phyloP scores from a whole-genome alignment of 2,329 filamentous ascomycete genomes.

The Fusarium bactridioides region DNA sequence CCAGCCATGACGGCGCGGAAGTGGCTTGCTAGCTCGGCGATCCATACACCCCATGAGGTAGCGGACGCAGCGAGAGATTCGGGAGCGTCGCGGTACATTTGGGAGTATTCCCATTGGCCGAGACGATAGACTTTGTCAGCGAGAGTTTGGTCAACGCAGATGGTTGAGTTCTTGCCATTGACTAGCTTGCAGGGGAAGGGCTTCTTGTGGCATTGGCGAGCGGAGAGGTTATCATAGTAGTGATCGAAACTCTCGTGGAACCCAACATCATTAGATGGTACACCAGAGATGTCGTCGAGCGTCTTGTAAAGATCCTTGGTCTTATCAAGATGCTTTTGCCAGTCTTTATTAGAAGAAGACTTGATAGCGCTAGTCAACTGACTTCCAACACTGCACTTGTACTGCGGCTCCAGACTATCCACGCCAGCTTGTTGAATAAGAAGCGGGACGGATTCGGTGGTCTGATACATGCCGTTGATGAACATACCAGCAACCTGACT shows the following conservation, averaged over 20 bases:
- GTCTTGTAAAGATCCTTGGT: constrained; percentile 62
- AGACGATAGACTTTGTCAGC: constrained; percentile 77
- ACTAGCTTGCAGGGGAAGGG: constrained; percentile 73
- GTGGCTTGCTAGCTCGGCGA: constrained; percentile 74
- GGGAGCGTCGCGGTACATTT: constrained; percentile 74
- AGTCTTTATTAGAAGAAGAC: constrained; percentile 56
- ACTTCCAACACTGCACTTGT: constrained; percentile 66
- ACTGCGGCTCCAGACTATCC: constrained; percentile 79
- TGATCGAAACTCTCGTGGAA: constrained; percentile 81
- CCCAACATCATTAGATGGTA: constrained; percentile 60
- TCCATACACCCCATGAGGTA: constrained; percentile 74
- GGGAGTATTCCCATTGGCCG: constrained; percentile 83
- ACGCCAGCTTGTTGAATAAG: constrained; percentile 60
- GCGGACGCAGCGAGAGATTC: constrained; percentile 68
- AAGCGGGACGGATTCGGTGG: constrained; percentile 53
- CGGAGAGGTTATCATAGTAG: constrained; percentile 85
- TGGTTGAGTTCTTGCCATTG: constrained; percentile 53
- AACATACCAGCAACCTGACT: constrained; percentile 82
- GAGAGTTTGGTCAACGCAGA: constrained; percentile 68
- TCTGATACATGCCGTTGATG: constrained; percentile 72
- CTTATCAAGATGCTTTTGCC: constrained; percentile 70
- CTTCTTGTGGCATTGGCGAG: constrained; percentile 78
- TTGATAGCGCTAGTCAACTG: constrained; percentile 54
- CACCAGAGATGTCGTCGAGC: constrained; percentile 74
- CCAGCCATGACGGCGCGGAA: constrained; percentile 62